Evolutionary conservation across 2,329 filamentous ascomycete genomes (phyloP).

Genomic region (Diaporthe sp.): DNA sequence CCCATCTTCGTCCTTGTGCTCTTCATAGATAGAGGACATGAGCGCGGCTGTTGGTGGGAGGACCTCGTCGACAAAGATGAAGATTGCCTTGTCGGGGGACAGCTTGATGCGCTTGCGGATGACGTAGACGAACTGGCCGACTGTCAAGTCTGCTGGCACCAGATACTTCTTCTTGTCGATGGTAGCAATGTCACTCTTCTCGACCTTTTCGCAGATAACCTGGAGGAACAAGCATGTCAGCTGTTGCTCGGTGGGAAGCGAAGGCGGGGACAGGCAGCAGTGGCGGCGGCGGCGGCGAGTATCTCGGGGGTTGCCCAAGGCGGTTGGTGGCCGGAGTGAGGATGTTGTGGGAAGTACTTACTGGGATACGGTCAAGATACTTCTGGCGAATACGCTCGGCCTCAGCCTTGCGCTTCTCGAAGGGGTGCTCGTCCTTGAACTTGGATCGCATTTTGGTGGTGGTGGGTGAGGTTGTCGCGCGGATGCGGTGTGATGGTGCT

Average conservation of each 20-base stretch:
- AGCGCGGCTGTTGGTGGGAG: constrained; percentile 95
- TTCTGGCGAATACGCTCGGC: constrained; percentile 99
- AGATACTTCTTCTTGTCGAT: constrained; percentile 99
- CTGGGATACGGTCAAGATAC: constrained; percentile 97
- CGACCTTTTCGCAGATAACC: constrained; percentile 99
- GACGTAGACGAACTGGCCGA: constrained; percentile 98
- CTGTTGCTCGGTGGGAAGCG: constrained; percentile 32
- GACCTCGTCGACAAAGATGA: constrained; percentile 99
- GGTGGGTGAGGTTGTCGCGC: constrained; percentile 40
- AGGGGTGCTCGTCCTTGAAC: constrained; percentile 99
- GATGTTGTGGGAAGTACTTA: constrained; percentile 65
- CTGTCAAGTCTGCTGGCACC: constrained; percentile 95
- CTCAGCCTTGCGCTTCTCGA: constrained; percentile 99
- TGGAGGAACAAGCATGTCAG: constrained; percentile 54
- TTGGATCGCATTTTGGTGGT: constrained; percentile 90
- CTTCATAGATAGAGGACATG: constrained; percentile 99
- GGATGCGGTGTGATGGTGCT: constrained; percentile 39
- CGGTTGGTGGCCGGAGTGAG: neutral
- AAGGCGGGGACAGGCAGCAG: neutral
- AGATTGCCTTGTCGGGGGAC: constrained; percentile 99
- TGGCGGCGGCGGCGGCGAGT: neutral
- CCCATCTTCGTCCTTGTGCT: constrained; percentile 91
- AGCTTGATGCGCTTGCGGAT: constrained; percentile 99
- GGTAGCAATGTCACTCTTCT: constrained; percentile 98
- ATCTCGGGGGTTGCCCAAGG: neutral